Base-by-base conservation (phyloP, 306 rosid genomes). In the Lathyrus aphaca region DNA sequence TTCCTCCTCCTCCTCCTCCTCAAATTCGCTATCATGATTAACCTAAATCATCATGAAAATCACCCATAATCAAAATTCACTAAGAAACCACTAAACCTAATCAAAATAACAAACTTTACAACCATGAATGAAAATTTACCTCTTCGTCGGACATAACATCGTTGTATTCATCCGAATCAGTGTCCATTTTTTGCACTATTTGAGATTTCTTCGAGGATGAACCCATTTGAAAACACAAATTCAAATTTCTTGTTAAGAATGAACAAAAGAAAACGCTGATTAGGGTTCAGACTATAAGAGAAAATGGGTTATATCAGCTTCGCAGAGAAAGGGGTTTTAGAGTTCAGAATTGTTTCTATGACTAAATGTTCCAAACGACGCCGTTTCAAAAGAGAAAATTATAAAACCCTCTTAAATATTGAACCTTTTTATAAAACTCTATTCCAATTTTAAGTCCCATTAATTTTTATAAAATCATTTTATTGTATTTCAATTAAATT, bases 121-220 rank as follows among this genome's bases (percentile, higher is more conserved):
- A 18, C 71, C 73, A 76, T 7, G 19, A 12, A 25, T 13, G 5
- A 56, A 56, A 0, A 6, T 50, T 43, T 76, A 66, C 87, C 80
- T 62, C 69, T n/a, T 76, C 43, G 29, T 40, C 50, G 60, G 77
- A 83, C 81, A 75, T 64, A 43, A 72, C 66, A 56, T 75, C 69
- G 15, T 45, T 42, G 74, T 72, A 79, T 14, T 75, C 83, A 54
- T 86, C 87, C 11, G 19, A 68, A 64, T 70, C 84, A 74, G 75
- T 70, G 58, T 75, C 82, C 72, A 38, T 61, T 16, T 49, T 44
- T 73, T 0, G 71, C 62, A 64, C 46, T 53, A 54, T 78, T 54
- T 43, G 75, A 60, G 67, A 78, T 73, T 75, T 80, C 70, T 83
- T 86, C 27, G 77, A 70, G 27, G 82, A 79, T n/a, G 44, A 49